A percentile compares a stretch with the other conserved stretches of the same genome.
Conservation (phyloP, 768 basidiomycete species). For the Scleroderma citrinum region DNA sequence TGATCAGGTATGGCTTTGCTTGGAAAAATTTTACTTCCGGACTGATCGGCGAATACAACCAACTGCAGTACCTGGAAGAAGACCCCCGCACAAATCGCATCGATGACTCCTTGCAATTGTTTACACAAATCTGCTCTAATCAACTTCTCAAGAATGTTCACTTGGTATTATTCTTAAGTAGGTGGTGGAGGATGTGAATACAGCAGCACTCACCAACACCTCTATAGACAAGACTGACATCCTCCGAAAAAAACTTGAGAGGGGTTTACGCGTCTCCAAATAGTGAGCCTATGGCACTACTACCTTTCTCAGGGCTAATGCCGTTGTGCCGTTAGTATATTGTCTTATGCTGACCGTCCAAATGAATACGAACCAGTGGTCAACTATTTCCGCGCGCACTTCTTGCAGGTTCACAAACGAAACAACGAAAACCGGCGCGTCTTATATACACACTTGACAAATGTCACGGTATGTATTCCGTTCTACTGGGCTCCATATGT, state of each 20-base stretch:
- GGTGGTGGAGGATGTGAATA: slow-evolving; percentile 18
- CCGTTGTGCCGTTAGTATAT: slow-evolving; percentile 48
- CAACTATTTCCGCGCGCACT: slow-evolving; percentile 84
- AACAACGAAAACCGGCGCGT: slow-evolving; percentile 78
- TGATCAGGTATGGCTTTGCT: slow-evolving; percentile 48
- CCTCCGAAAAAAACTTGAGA: slow-evolving; percentile 62
- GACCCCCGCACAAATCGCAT: slow-evolving; percentile 81
- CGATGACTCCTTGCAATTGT: slow-evolving; percentile 84
- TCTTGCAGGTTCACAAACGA: slow-evolving; percentile 69
- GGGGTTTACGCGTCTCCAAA: slow-evolving; percentile 66
- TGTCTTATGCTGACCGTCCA: slow-evolving; percentile 73
- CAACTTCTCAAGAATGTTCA: slow-evolving; percentile 67
- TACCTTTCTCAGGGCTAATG: background rate
- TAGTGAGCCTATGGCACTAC: slow-evolving; percentile 47
- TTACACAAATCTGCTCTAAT: slow-evolving; percentile 82
- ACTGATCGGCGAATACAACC: background rate
- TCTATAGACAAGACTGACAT: slow-evolving; percentile 71
- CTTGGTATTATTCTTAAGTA: slow-evolving; percentile 54
- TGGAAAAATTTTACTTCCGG: background rate
- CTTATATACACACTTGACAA: slow-evolving; percentile 79
- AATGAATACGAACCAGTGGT: slow-evolving; percentile 80
- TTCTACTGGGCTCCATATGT: background rate
- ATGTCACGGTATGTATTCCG: slow-evolving; percentile 55
- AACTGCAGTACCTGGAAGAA: slow-evolving; percentile 71
- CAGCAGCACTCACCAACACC: background rate